phyloP scores from a whole-genome alignment of 768 basidiomycete species.

The Suillus fuscotomentosus region DNA sequence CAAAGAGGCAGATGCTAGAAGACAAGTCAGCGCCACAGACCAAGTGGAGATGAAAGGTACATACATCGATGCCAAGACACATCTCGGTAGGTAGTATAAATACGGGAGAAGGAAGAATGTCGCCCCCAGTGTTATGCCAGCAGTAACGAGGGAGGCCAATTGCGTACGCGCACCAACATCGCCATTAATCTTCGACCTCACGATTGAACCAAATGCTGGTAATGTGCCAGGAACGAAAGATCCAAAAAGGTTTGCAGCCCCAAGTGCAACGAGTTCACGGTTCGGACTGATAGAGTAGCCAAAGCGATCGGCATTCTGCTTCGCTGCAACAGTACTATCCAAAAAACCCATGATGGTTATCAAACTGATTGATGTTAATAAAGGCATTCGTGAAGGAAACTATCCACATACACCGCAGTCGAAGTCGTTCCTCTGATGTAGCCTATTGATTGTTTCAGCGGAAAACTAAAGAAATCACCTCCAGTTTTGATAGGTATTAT shows the following conservation, averaged over 20 bases:
- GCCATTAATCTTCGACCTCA: conserved; percentile 87
- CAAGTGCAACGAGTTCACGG: conserved; percentile 90
- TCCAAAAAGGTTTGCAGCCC: conserved; percentile 74
- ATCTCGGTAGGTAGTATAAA: conserved; percentile 86
- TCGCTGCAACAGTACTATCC: conserved; percentile 93
- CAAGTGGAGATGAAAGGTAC: conserved; percentile 27
- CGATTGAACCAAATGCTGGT: conserved; percentile 92
- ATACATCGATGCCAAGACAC: conserved; percentile 85
- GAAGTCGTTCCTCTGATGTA: conserved; percentile 80
- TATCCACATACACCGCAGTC: conserved; percentile 62
- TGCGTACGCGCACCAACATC: conserved; percentile 88
- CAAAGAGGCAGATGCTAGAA: conserved; percentile 76
- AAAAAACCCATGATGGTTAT: conserved; percentile 87
- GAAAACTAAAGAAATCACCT: conserved; percentile 67
- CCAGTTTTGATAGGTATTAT: conserved; percentile 64
- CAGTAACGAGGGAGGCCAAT: conserved; percentile 81
- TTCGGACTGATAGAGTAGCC: conserved; percentile 91
- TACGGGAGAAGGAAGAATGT: conserved; percentile 89
- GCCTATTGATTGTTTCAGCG: conserved; percentile 57
- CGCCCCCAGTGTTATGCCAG: conserved; percentile 70
- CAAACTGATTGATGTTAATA: conserved; percentile 41
- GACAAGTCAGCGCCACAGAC: conserved; percentile 8
- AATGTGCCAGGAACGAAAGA: conserved; percentile 87
- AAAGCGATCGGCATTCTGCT: conserved; percentile 84
- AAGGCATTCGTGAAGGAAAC: neutral